Evolutionary conservation across 2,329 filamentous ascomycete genomes (phyloP), one percentile per base, ranked within the genome.

Genomic region (Exophiala calicioides): DNA sequence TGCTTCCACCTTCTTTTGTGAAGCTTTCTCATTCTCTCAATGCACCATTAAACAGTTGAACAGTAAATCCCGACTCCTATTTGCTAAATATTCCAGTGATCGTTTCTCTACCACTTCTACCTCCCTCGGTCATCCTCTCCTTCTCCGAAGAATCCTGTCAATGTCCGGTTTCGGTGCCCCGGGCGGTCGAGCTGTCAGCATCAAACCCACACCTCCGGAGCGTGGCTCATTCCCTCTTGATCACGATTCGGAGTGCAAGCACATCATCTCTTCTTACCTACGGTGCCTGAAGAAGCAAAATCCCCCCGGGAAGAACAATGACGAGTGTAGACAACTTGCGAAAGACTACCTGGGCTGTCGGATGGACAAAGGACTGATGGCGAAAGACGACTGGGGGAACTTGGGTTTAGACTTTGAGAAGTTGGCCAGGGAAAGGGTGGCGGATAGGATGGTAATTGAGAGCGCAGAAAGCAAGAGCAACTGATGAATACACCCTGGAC

Each of bases 341-440:
- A 97, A 96, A 72, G 79, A 82, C 21, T 98, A 98, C 67, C 74
- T 98, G 43, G 75, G 81, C 38, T 98, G 93, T 68, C 82, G 93
- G 37, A 98, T 98, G 93, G 91, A 97, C 59, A 82, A 84, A 58
- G 96, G 97, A 64, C 74, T 98, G 23, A 98, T 98, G 93, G 90
- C 90, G 5, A 88, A 81, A 58, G 93, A 98, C 63, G 88, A 95
- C 50, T 93, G 97, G 69, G 89, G 87, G 68, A 98, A 98, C 63
- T 74, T 98, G 30, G 93, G 93, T 0, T 93, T 95, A 59, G 72
- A 75, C 4, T 75, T 79, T 50, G 76, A 80, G 33, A 67, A 69
- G 18, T 56, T 20, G 10, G 42, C 39, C 13, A 27, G 19, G 9
- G 41, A 41, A 19, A 30, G n/a, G 13, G 12, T 27, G 26, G 10